These are phyloP conservation scores for Candida glaebosa DNA, from an alignment of 805 yeast genomes.

Conservation along the genomic window DNA sequence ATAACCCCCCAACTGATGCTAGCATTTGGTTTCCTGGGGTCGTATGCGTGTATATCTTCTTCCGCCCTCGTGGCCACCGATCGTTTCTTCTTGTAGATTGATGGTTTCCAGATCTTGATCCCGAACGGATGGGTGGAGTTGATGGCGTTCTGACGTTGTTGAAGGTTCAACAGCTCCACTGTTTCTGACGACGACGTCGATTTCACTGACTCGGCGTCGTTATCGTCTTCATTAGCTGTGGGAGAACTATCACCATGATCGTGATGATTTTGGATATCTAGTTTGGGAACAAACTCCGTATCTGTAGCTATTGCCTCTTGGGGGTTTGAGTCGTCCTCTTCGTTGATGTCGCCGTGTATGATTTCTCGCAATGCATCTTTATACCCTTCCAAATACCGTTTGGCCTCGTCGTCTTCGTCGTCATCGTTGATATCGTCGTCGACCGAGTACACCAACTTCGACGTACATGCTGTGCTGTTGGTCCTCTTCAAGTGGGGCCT, in stretches of 20 bases:
- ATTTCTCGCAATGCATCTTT: conserved; percentile 59
- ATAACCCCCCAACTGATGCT: conserved; percentile 60
- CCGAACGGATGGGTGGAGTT: conserved; percentile 98
- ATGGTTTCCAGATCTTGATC: conserved; percentile 98
- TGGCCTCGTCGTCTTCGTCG: conserved; percentile 48
- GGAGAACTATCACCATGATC: conserved; percentile 2
- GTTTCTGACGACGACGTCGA: conserved; percentile 44
- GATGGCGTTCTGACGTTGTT: conserved; percentile 94
- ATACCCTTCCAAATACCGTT: conserved; percentile 69
- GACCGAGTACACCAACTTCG: conserved; percentile 59
- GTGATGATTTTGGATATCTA: neutral
- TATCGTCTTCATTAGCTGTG: conserved; percentile 14
- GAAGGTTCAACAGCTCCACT: conserved; percentile 77
- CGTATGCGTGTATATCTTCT: conserved; percentile 84
- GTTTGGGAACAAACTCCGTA: conserved; percentile 1
- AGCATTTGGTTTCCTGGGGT: conserved; percentile 39
- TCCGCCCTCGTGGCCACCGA: conserved; percentile 91
- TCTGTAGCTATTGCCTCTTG: too few species aligned
- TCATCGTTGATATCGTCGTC: conserved; percentile 76
- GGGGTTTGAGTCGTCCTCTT: conserved; percentile 10
- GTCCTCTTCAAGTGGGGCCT: conserved; percentile 32
- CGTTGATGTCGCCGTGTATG: conserved; percentile 15
- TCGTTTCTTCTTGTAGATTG: conserved; percentile 86
- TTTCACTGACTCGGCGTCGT: conserved; percentile 22
- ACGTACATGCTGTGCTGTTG: conserved; percentile 7